Evolutionary conservation across 306 rosid genomes (phyloP).

Genomic region (Gynostemma pentaphyllum): DNA sequence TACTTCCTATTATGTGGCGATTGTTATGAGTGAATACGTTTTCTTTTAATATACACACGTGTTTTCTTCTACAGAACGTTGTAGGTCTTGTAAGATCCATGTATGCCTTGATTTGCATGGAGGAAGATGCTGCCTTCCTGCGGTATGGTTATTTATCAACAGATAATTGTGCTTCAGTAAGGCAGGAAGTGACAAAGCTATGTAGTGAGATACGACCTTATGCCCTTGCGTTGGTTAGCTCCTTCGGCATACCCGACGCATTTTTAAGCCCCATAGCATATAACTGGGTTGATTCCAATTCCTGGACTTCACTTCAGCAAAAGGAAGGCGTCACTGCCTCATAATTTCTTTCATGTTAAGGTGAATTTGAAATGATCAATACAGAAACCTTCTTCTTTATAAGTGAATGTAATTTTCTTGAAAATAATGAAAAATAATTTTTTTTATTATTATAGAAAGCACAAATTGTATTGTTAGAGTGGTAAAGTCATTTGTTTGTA

Average conservation of each 20-base stretch:
- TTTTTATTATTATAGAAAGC: too few relatives aligned
- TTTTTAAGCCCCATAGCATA: conserved; percentile 80
- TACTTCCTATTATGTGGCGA: too few relatives aligned
- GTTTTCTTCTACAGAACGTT: conserved; percentile 35
- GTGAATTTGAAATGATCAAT: too few relatives aligned
- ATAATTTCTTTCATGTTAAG: too few relatives aligned
- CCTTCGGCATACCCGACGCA: conserved; percentile 89
- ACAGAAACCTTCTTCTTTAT: too few relatives aligned
- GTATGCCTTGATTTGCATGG: conserved; percentile 68
- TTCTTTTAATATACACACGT: too few relatives aligned
- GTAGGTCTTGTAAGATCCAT: conserved; percentile 54
- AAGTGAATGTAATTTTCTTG: too few relatives aligned
- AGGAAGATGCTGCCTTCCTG: conserved; percentile 74
- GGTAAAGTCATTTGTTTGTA: too few relatives aligned
- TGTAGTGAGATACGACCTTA: conserved; percentile 65
- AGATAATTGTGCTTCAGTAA: conserved; percentile 43
- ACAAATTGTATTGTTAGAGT: too few relatives aligned
- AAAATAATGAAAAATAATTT: too few relatives aligned
- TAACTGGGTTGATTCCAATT: conserved; percentile 73
- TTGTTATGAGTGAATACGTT: too few relatives aligned
- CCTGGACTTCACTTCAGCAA: conserved; percentile 55
- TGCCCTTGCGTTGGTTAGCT: conserved; percentile 79
- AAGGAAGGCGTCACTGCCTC: too few relatives aligned
- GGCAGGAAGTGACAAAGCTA: conserved; percentile 67
- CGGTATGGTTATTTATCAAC: conserved; percentile 61